Conservation (phyloP, 2,329 filamentous ascomycete species). For the Fusarium sp. region DNA sequence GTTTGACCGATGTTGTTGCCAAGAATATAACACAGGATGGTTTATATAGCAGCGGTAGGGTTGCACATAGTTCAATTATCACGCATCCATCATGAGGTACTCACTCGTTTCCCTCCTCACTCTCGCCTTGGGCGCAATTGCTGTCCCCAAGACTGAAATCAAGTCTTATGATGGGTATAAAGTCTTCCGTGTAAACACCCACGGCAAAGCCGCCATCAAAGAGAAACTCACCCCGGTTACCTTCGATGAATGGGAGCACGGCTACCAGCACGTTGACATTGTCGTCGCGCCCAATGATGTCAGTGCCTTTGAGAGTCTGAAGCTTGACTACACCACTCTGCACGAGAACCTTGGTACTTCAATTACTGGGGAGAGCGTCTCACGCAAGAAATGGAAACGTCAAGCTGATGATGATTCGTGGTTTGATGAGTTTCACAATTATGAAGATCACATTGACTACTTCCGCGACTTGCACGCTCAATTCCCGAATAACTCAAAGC, state of each 20-base stretch:
- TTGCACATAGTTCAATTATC: not conserved
- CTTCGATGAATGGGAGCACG: slow-evolving; percentile 40
- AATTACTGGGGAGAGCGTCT: slow-evolving; percentile 46
- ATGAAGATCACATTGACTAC: slow-evolving; percentile 62
- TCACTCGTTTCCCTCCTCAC: slow-evolving; percentile 34
- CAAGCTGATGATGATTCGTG: slow-evolving; percentile 54
- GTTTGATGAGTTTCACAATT: slow-evolving; percentile 64
- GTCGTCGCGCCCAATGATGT: slow-evolving; percentile 49
- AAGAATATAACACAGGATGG: not conserved
- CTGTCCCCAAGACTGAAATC: slow-evolving; percentile 27
- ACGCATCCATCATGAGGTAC: slow-evolving; percentile 35
- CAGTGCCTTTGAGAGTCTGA: slow-evolving; percentile 46
- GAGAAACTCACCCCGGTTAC: slow-evolving; percentile 48
- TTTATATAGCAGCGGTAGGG: slow-evolving; percentile 3
- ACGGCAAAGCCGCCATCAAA: slow-evolving; percentile 55
- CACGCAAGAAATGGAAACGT: slow-evolving; percentile 38
- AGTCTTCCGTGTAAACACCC: slow-evolving; percentile 60
- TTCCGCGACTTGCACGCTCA: slow-evolving; percentile 56
- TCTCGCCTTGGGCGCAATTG: slow-evolving; percentile 32
- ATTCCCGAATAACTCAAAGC: slow-evolving; percentile 60
- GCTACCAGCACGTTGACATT: slow-evolving; percentile 48
- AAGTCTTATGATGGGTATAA: slow-evolving; percentile 52
- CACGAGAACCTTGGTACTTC: slow-evolving; percentile 49
- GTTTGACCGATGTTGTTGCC: slow-evolving; percentile 1
- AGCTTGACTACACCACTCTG: slow-evolving; percentile 48